A percentile compares a stretch with the other conserved stretches of the same genome.
Conservation (phyloP, 768 basidiomycete species). For the Boletellus ananas region DNA sequence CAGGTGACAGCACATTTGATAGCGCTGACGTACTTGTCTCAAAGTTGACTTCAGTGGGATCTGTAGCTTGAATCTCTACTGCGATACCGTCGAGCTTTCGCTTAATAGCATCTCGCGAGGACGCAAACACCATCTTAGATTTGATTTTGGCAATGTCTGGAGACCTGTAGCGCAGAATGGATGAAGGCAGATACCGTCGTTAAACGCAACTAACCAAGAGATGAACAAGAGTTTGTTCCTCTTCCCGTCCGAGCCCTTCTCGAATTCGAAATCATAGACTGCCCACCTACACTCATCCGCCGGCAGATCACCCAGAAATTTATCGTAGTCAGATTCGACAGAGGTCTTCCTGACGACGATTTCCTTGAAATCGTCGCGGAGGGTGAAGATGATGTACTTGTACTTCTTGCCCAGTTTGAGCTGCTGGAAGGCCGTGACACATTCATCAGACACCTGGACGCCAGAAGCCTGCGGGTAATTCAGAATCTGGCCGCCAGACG, state of each 20-base stretch:
- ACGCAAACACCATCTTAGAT: conserved; percentile 92
- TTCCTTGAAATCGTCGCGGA: conserved; percentile 57
- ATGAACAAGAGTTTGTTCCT: conserved; percentile 86
- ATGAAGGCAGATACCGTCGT: not conserved
- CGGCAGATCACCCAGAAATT: conserved; percentile 72
- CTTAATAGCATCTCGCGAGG: conserved; percentile 81
- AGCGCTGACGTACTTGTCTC: conserved; percentile 53
- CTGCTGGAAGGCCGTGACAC: conserved; percentile 28
- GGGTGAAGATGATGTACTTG: conserved; percentile 83
- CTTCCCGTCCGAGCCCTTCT: conserved; percentile 54
- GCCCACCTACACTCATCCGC: conserved; percentile 77
- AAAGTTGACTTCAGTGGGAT: conserved; percentile 62
- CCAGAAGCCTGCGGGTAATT: conserved; percentile 27
- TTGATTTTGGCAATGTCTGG: conserved; percentile 84
- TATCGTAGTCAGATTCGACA: conserved; percentile 51
- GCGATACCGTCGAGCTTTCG: conserved; percentile 73
- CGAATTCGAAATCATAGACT: conserved; percentile 86
- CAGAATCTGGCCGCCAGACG: not conserved
- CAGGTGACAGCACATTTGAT: not conserved
- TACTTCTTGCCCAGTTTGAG: conserved; percentile 44
- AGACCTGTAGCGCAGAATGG: conserved; percentile 49
- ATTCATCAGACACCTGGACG: conserved; percentile 50
- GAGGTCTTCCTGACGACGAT: conserved; percentile 75
- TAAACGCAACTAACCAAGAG: conserved; percentile 66
- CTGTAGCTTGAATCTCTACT: conserved; percentile 85